Base-by-base conservation (phyloP, 1,139 yeast species). In the Debaryomyces fabryi region DNA sequence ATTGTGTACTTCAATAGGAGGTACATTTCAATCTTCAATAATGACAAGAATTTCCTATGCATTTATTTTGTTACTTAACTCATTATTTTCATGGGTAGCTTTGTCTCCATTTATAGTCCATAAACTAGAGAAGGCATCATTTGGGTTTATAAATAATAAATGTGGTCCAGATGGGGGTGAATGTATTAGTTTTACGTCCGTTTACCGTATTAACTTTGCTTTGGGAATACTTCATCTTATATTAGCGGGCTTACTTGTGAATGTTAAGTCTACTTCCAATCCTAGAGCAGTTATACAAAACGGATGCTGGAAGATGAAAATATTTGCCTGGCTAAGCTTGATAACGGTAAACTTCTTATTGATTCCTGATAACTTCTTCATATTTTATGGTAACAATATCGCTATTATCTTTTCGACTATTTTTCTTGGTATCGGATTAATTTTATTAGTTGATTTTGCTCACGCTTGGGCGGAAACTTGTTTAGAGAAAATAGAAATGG, bases 381-480 rank as follows among this genome's bases (percentile, higher is more conserved):
- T 92, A 25, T 78, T 88, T 60, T 95, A 96, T 83, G 97, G 99
- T 0, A 93, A 89, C 65, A 84, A 91, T 71, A 76, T 93, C 45
- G 92, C 98, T 12, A 87, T 91, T 39, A 70, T 90, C 5, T 86
- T 91, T 59, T 89, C 97, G 38, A 86, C 95, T 3, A 66, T 91
- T 3, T 95, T 95, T 67, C 79, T 93, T 34, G 85, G 95, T 7
- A 90, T 93, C 53, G 99, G 99, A 0, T 76, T 95, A 50, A 88
- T 95, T 9, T 75, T 95, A 45, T 71, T 95, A 47, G 98, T 95
- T 27, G 99, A 95, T 67, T 93, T 91, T 76, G 98, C 99, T 10
- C 99, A 95, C 68, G 95, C 95, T 51, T 95, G 98, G 97, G 98
- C 99, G 0, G 99, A 95, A 61, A 89, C 88, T 9, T 95, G 99